Evolutionary conservation across 1,139 yeast genomes (phyloP), one percentile per base, ranked within the genome.

Genomic region (Debaryomyces udenii): DNA sequence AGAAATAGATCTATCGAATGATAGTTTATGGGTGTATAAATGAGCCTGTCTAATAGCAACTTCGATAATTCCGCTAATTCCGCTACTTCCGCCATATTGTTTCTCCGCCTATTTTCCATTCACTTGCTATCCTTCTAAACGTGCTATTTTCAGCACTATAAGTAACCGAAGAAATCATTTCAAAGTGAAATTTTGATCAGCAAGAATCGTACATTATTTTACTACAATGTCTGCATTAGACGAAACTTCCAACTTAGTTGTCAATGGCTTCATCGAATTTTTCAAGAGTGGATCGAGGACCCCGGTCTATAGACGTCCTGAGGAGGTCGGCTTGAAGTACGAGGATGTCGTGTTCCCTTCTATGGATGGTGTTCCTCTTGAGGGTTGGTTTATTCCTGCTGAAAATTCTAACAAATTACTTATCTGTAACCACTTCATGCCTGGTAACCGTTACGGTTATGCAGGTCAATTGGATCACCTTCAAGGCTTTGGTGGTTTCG

Each of bases 201-300:
- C 24, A 22, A 9, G 24, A 22, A 22, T 7, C 9, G 6, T 27
- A 27, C n/a, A n/a, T n/a, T n/a, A n/a, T n/a, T n/a, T n/a, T n/a
- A n/a, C n/a, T n/a, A 11, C 9, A 36, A 42, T 41, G 40, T 40
- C 38, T 26, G 20, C 35, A 11, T 32, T 22, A 29, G 35, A 35
- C 26, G 46, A 39, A 43, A 34, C 39, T 47, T 44, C 44, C 23
- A 42, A 33, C 18, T 29, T 18, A 17, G 27, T 27, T n/a, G 17
- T 38, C 10, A 15, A 37, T 18, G 13, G 11, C n/a, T 22, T 34
- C 10, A 31, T 38, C 6, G 31, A 34, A 16, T 34, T 27, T 26
- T 27, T 23, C 11, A n/a, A n/a, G n/a, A 18, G n/a, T 17, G 31
- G 28, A 11, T 17, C 15, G 31, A 39, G 39, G 18, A 38, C 36